Evolutionary conservation across 371 early-diverging fungal species (phyloP), one percentile per base, ranked within the genome.

Genomic region (Mucor mucedo): DNA sequence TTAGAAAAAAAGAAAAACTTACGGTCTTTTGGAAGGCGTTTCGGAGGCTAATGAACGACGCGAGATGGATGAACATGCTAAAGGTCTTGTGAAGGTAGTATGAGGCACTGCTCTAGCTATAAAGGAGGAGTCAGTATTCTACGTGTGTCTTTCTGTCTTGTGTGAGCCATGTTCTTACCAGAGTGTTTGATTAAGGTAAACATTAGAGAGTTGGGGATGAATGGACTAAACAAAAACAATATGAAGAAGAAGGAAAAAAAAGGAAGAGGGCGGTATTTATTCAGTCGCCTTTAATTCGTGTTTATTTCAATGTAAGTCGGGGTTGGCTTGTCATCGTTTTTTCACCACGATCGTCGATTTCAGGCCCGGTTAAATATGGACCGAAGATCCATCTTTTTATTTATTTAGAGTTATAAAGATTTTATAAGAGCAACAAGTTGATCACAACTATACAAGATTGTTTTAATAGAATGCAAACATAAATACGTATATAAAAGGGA

Each of bases 21-120:
- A 66, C 67, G 67, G 57, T 57, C 56, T 66, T 11, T 47, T 66
- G 30, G 50, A 42, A 10, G 53, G 16, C 3, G 33, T 38, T 7
- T 65, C 59, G 9, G 57, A 52, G 9, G 57, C 52, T 14, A 56
- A 52, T 3, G 16, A 50, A 14, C 50, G 11, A 14, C 52, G 61
- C 38, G 11, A 27, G 38, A 59, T 40, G 13, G 42, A n/a, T 11
- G 29, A 3, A 33, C 27, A 40, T 27, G 39, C 13, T 16, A 58
- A 44, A n/a, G 52, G 38, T 52, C 44, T 38, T 40, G 60, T 40
- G 29, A 59, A 50, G 33, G 53, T 14, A n/a, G 28, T 16, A 39
- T 59, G 28, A 3, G 60, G 32, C 21, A 28, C 30, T 48, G 49
- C 35, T 39, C 49, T 59, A 33, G 52, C 60, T 59, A 49, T 5